Conservation (phyloP, 805 yeast genomes). For the Candida ascalaphidarum region DNA sequence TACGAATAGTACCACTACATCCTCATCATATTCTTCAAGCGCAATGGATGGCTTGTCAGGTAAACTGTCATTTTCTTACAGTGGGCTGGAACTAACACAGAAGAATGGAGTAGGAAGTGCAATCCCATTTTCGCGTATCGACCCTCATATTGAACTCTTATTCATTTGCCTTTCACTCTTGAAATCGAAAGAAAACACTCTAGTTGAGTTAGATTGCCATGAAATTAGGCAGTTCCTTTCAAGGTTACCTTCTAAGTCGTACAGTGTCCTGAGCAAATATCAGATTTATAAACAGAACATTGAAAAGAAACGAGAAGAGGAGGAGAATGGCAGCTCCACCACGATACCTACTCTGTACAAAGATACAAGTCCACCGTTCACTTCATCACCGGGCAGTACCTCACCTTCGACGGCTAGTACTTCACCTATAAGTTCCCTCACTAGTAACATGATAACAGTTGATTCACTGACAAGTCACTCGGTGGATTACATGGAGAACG, state of each 20-base stretch:
- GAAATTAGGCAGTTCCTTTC: constrained; percentile 77
- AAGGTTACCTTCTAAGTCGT: constrained; percentile 41
- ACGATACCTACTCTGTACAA: constrained; percentile 1
- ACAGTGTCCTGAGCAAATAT: constrained; percentile 23
- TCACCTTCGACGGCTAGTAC: constrained; percentile 2
- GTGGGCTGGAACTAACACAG: too few relatives aligned
- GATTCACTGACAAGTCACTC: constrained; percentile 33
- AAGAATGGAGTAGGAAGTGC: too few relatives aligned
- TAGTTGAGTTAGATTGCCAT: constrained; percentile 82
- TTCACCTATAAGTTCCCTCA: constrained; percentile 2
- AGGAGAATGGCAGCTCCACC: constrained; percentile 1
- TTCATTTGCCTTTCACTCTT: constrained; percentile 73
- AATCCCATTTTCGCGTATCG: constrained; percentile 52
- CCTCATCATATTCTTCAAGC: too few relatives aligned
- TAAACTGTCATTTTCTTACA: too few relatives aligned
- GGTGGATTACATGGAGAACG: constrained; percentile 60
- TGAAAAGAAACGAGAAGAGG: constrained; percentile 12
- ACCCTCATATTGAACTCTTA: constrained; percentile 68
- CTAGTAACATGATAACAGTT: constrained; percentile 17
- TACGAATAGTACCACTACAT: too few relatives aligned
- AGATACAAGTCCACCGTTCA: too few relatives aligned
- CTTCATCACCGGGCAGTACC: constrained; percentile 1
- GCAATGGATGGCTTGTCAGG: too few relatives aligned
- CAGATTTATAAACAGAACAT: constrained; percentile 20
- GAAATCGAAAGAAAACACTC: constrained; percentile 68